Conservation (phyloP, 306 rosid species). For the Sophora flavescens region DNA sequence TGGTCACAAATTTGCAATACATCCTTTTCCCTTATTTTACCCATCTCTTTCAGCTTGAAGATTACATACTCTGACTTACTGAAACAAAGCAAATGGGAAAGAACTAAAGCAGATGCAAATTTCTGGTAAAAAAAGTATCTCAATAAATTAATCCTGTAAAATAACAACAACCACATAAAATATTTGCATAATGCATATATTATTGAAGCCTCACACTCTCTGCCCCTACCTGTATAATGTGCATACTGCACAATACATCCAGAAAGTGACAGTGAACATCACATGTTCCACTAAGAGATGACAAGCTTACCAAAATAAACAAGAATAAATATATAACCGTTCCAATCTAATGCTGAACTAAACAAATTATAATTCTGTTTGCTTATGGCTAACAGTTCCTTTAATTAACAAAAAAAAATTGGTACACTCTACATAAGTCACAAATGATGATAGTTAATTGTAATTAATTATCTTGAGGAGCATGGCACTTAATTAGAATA, state of each 20-base stretch:
- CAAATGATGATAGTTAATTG: constrained; percentile 7
- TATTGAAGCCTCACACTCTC: constrained; percentile 34
- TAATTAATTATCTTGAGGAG: constrained; percentile 1
- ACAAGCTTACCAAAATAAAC: constrained; percentile 32
- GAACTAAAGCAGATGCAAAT: neutral
- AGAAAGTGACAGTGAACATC: constrained; percentile 35
- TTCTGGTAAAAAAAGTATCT: constrained; percentile 34
- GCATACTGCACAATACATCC: constrained; percentile 31
- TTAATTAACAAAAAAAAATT: neutral
- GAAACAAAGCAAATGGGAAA: constrained; percentile 36
- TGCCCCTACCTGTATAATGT: constrained; percentile 32
- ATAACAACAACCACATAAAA: constrained; percentile 15
- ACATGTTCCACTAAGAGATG: constrained; percentile 1
- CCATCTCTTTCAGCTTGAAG: constrained; percentile 94
- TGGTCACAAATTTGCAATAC: constrained; percentile 68
- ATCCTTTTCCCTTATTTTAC: constrained; percentile 77
- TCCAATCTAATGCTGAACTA: constrained; percentile 20
- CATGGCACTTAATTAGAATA: constrained; percentile 31
- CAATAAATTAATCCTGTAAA: neutral
- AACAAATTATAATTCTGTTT: constrained; percentile 2
- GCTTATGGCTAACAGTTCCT: constrained; percentile 10
- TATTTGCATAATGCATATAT: constrained; percentile 38
- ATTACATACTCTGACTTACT: constrained; percentile 85
- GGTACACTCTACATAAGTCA: constrained; percentile 5
- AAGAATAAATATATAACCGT: neutral